Evolutionary conservation across 257 asterid species (phyloP), one percentile per base, ranked within the genome.

Genomic region (Jacaranda mimosifolia): DNA sequence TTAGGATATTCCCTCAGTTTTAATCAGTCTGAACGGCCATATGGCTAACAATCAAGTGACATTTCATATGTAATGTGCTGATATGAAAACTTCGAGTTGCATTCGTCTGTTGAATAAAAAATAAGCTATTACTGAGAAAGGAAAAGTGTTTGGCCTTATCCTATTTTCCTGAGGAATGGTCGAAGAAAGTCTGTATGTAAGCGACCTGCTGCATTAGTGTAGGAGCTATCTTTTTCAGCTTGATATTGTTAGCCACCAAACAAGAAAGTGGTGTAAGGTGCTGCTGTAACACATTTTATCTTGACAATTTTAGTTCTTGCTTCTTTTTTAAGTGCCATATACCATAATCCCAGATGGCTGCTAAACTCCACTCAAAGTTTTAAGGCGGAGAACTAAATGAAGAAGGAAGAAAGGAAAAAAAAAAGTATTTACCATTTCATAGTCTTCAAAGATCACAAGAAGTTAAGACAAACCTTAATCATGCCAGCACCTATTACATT

Each of bases 261-360:
- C 11, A 53, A 58, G 26, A 26, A 9, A 56, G 17, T 59, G 42
- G 13, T 49, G 59, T 9, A 68, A 60, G 57, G 39, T 48, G 45
- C 40, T 59, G 19, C 51, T 35, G 3, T 46, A 13, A 45, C 14
- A 49, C 10, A 18, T 21, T 14, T n/a, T 21, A 57, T 19, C 13
- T 60, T 36, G 35, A 38, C n/a, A 70, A 19, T 12, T 65, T 32
- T 3, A 60, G 32, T 62, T 62, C 32, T 57, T 67, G 35, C 70
- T 77, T 60, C 57, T n/a, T 26, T 66, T 52, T 14, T 40, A 6
- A 67, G 80, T 75, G 45, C 18, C 26, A 43, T 9, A 36, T 64
- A 6, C 21, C 43, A 38, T n/a, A 63, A 56, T 3, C n/a, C 32
- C 32, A 15, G 43, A 6, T 72, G 39, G 18, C 52, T 38, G 56